Evolutionary conservation across 495 filamentous ascomycete genomes (phyloP).

Genomic region (Neurospora tetraspora): DNA sequence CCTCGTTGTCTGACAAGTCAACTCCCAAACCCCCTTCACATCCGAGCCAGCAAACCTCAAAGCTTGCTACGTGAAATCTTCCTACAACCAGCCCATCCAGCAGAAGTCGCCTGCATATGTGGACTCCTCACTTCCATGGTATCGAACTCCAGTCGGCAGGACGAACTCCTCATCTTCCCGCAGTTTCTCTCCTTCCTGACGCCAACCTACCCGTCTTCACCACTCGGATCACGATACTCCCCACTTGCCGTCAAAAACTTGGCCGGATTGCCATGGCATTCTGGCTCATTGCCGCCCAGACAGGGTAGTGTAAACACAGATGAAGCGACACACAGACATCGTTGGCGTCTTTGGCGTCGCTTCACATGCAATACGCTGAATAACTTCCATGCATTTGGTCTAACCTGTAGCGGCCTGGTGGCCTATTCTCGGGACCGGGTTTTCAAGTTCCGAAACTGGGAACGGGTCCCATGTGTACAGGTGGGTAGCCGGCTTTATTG

Average conservation of each 20-base stretch:
- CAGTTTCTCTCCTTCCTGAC: neutral
- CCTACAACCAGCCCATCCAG: neutral
- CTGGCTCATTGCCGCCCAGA: neutral
- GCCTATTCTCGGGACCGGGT: neutral
- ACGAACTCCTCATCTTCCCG: neutral
- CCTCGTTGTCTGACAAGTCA: neutral
- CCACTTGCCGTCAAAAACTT: neutral
- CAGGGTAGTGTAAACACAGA: neutral
- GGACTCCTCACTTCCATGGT: neutral
- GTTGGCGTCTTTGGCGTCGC: neutral
- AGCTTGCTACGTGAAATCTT: neutral
- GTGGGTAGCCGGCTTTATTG: neutral
- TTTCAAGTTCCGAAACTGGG: neutral
- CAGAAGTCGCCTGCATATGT: neutral
- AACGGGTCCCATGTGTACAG: neutral
- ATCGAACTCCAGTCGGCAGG: neutral
- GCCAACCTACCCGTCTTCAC: neutral
- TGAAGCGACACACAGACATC: neutral
- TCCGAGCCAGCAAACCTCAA: neutral
- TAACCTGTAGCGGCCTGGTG: neutral
- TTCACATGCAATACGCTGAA: neutral
- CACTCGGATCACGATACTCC: neutral
- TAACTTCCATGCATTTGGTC: neutral
- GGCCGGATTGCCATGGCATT: neutral
- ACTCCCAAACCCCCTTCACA: neutral